phyloP scores from a whole-genome alignment of 169 alveolate species.

The Cryptosporidium meleagridis region DNA sequence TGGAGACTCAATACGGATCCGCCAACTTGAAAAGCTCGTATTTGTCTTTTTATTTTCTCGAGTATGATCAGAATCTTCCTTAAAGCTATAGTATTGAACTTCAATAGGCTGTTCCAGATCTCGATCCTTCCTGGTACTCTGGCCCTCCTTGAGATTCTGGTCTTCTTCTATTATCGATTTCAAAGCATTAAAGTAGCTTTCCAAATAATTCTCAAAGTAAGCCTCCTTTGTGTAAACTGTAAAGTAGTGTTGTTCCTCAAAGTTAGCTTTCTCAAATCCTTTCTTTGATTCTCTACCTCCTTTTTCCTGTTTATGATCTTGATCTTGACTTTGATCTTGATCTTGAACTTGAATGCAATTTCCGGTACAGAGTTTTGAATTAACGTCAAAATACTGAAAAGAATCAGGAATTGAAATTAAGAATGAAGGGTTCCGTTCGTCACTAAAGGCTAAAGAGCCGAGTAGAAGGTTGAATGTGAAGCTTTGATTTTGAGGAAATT shows the following conservation, averaged over 20 bases:
- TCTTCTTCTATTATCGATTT: background rate
- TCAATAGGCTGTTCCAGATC: background rate
- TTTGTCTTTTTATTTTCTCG: background rate
- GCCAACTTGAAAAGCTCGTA: constrained; percentile 4
- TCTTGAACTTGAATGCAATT: background rate
- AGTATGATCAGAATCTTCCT: background rate
- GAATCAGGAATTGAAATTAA: background rate
- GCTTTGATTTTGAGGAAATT: constrained; percentile 19
- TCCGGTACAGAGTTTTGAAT: background rate
- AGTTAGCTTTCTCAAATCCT: background rate
- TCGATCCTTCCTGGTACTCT: background rate
- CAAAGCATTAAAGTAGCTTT: background rate
- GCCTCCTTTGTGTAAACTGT: constrained; percentile 21
- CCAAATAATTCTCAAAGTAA: constrained; percentile 7
- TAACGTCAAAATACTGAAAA: background rate
- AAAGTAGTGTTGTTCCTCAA: constrained; percentile 34
- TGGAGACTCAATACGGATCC: constrained; percentile 7
- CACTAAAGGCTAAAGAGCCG: background rate
- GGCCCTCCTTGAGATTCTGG: background rate
- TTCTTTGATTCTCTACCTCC: background rate
- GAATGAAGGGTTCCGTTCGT: background rate
- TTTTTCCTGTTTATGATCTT: background rate
- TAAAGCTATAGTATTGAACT: background rate
- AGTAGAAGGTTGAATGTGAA: constrained; percentile 3
- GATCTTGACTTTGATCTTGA: background rate